These are phyloP conservation scores for Trapa bicornis DNA, from an alignment of 345 rosid species.

Conservation along the genomic window DNA sequence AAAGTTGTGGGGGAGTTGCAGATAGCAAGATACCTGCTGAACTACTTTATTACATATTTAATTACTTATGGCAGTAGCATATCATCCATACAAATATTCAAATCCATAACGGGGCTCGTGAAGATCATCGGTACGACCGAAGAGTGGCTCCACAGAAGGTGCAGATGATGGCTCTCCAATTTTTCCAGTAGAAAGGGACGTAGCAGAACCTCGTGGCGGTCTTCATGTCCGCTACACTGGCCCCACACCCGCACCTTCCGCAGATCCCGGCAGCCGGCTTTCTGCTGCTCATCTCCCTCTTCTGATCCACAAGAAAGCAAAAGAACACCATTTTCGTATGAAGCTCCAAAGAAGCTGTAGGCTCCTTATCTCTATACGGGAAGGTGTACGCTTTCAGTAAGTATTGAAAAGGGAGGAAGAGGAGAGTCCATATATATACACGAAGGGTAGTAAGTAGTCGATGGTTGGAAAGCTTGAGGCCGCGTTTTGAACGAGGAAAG, in stretches of 20 bases:
- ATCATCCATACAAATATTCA: not conserved
- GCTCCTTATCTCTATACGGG: not conserved
- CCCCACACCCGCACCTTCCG: slow-evolving; percentile 90
- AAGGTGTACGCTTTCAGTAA: not conserved
- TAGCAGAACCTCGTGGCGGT: slow-evolving; percentile 67
- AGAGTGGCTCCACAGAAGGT: slow-evolving; percentile 78
- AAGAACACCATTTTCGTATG: slow-evolving; percentile 39
- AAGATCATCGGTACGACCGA: slow-evolving; percentile 45
- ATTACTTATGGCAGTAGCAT: not conserved
- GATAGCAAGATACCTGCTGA: too few relatives aligned
- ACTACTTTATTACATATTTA: too few relatives aligned
- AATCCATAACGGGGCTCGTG: not conserved
- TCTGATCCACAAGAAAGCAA: slow-evolving; percentile 87
- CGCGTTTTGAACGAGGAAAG: not conserved
- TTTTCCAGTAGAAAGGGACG: slow-evolving; percentile 75
- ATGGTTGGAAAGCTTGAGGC: not conserved
- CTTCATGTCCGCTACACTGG: slow-evolving; percentile 91
- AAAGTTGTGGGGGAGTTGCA: too few relatives aligned
- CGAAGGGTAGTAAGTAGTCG: not conserved
- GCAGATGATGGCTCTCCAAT: slow-evolving; percentile 80
- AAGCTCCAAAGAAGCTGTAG: not conserved
- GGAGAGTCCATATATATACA: not conserved
- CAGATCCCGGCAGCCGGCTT: slow-evolving; percentile 90
- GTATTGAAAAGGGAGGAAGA: not conserved
- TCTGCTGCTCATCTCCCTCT: slow-evolving; percentile 49